Evolutionary conservation across 495 filamentous ascomycete species (phyloP), one percentile per base, ranked within the genome.

Genomic region (Penicillium longicatenatum): DNA sequence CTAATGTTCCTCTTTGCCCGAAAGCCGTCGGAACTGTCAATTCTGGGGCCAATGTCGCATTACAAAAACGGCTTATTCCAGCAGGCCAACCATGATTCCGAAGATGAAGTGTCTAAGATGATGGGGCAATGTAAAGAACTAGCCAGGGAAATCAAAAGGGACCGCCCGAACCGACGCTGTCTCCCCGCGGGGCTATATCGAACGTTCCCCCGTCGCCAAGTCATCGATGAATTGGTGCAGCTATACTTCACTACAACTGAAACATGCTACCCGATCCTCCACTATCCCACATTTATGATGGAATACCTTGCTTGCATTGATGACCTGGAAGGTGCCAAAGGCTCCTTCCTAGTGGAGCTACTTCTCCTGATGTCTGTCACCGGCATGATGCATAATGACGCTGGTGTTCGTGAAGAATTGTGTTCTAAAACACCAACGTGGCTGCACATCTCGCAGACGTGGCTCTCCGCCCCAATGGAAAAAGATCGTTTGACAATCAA

Each of bases 231-330:
- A 14, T 60, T 82, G 62, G 67, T 75, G 0, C 31, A 52, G 12
- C 50, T 75, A 1, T 86, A 85, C 59, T 80, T 83, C 24, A 50
- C 43, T 10, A 74, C 71, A 0, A 80, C 78, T 55, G 82, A 86
- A 56, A 71, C 73, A 0, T 72, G 69, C n/a, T 68, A 78, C 46
- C 69, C 78, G 8, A 80, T 85, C 29, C 61, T 84, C 9, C 73
- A 84, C 51, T 43, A 66, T 0, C 71, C 71, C 5, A 74, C 70
- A 0, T 84, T 84, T 51, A 63, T 54, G 58, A 35, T 50, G 6
- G 80, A 82, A 35, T 85, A 83, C 60, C 53, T 63, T 17, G 62
- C 16, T n/a, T 79, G 65, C 49, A 75, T 71, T 71, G 54, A 69
- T 20, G n/a, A 70, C 5, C 70, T 63, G 6, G 71, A 78, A 41